A percentile compares a stretch with the other conserved stretches of the same genome.
phyloP scores from a whole-genome alignment of 2,329 filamentous ascomycete genomes.

The Bipolaris victoriae region DNA sequence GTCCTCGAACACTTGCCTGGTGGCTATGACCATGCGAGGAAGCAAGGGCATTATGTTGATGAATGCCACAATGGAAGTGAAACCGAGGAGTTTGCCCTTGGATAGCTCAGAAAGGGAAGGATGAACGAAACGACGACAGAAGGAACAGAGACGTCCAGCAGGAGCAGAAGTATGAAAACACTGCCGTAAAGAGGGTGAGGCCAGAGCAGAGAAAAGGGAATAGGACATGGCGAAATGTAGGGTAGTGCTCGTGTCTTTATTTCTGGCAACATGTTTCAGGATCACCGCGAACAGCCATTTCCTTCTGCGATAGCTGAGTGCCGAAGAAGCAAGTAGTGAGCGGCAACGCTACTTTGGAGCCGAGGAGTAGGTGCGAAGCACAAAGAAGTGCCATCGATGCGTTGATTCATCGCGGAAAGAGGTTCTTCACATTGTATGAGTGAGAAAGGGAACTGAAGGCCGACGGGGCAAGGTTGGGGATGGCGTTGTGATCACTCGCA shows the following conservation, averaged over 20 bases:
- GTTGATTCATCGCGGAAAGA: neutral
- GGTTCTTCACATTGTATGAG: neutral
- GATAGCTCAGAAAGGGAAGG: neutral
- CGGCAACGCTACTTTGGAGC: neutral
- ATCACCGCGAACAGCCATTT: neutral
- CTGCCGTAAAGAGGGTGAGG: neutral
- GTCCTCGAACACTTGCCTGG: neutral
- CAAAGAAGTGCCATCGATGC: neutral
- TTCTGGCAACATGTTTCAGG: neutral
- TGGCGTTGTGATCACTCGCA: neutral
- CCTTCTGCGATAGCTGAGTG: conserved; percentile 2
- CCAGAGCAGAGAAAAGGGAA: neutral
- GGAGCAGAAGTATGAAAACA: neutral
- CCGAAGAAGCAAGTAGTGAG: conserved; percentile 6
- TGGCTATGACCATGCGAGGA: neutral
- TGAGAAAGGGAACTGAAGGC: neutral
- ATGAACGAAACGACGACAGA: neutral
- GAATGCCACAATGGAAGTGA: neutral
- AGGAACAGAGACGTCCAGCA: neutral
- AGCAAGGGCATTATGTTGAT: neutral
- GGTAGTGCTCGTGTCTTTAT: neutral
- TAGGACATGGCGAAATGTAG: neutral
- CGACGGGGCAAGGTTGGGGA: neutral
- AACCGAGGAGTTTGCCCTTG: neutral
- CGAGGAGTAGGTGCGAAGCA: neutral